These are phyloP conservation scores for Cladosporium sp. DNA, from an alignment of 2,329 filamentous ascomycete genomes.

Conservation along the genomic window DNA sequence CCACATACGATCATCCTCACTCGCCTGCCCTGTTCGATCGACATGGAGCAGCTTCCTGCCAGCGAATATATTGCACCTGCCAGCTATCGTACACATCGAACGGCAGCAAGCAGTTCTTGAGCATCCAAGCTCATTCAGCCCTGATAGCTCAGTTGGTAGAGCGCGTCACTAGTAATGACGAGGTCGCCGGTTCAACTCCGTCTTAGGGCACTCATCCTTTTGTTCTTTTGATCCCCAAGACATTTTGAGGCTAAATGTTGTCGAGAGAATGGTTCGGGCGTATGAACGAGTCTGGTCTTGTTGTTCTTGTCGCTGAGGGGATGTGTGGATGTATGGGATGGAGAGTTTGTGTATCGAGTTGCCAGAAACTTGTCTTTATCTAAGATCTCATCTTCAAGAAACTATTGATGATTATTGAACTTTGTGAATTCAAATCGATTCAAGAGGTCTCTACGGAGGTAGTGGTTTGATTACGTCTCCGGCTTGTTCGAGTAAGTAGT, in stretches of 20 bases:
- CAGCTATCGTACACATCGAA: neutral
- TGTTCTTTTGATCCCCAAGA: neutral
- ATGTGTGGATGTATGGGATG: no score
- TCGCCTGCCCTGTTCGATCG: no score
- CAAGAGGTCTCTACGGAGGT: no score
- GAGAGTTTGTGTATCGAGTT: no score
- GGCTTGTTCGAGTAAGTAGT: neutral
- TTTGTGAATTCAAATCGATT: no score
- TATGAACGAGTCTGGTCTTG: neutral
- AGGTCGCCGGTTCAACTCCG: slow-evolving; percentile 22
- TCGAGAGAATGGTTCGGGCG: neutral
- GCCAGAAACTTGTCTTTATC: no score
- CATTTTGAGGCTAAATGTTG: neutral
- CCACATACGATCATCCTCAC: neutral
- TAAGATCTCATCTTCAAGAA: no score
- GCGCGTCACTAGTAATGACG: slow-evolving; percentile 23
- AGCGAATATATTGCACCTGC: neutral
- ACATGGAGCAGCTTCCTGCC: neutral
- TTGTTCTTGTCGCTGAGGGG: no score
- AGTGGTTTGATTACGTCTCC: neutral
- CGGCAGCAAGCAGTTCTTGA: neutral
- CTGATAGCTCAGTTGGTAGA: slow-evolving; percentile 23
- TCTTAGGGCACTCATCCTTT: slow-evolving; percentile 18
- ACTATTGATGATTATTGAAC: no score
- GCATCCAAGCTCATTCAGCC: slow-evolving; percentile 7